Percentiles rank a stretch among this genome's conserved stretches.
phyloP scores from a whole-genome alignment of 2,329 filamentous ascomycete species.

The Teratosphaeriaceae sp. region DNA sequence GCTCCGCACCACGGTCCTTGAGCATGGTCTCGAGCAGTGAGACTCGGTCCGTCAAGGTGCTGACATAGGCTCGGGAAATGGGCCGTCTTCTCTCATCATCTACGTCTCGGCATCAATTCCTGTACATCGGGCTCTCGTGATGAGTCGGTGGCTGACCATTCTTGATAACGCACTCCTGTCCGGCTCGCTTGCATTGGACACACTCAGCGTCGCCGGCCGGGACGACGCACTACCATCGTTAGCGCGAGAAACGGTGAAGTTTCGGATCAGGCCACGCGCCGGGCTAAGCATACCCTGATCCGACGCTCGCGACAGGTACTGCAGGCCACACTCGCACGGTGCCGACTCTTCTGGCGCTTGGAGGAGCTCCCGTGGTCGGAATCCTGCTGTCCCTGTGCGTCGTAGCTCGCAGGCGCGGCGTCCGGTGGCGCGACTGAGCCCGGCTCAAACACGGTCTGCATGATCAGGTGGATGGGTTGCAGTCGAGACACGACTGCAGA shows the following conservation, averaged over 20 bases:
- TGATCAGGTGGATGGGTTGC: neutral
- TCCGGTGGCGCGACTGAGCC: neutral
- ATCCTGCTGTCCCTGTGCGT: neutral
- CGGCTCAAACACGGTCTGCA: neutral
- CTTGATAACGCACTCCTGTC: conserved; percentile 20
- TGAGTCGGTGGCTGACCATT: conserved; percentile 6
- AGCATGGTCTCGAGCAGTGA: conserved; percentile 19
- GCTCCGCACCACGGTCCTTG: conserved; percentile 15
- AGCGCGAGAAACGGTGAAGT: neutral
- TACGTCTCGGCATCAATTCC: too few relatives aligned
- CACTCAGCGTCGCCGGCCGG: conserved; percentile 16
- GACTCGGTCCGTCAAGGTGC: conserved; percentile 19
- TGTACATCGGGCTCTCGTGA: too few relatives aligned
- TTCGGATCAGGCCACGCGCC: neutral
- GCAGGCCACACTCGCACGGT: conserved; percentile 2
- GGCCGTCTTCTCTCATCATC: conserved; percentile 20
- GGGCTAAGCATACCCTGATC: conserved; percentile 12
- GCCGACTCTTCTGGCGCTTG: conserved; percentile 1
- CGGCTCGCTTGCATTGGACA: conserved; percentile 18
- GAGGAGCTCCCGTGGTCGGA: neutral
- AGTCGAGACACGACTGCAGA: neutral
- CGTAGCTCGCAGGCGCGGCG: conserved; percentile 1
- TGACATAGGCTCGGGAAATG: conserved; percentile 21
- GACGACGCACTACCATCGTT: conserved; percentile 15
- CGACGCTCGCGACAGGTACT: conserved; percentile 14